Conservation (phyloP, 176 grass and related monocot genomes). For the Cenchrus purpureus region DNA sequence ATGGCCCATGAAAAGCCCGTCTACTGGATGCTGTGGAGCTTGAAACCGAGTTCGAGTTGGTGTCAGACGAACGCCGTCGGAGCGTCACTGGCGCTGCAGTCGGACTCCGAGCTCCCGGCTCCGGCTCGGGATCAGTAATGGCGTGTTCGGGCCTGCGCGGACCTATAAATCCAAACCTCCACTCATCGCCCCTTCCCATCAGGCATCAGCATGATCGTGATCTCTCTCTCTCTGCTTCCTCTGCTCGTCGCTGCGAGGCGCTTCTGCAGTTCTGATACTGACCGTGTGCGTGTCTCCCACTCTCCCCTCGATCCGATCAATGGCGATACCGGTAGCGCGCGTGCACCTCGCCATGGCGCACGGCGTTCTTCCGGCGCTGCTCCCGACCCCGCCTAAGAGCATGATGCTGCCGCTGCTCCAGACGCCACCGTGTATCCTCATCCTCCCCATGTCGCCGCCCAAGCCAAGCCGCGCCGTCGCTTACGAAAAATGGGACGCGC, state of each 20-base stretch:
- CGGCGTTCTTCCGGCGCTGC: neutral
- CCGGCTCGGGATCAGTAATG: neutral
- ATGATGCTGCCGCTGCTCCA: neutral
- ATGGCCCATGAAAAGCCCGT: neutral
- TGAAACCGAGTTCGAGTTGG: neutral
- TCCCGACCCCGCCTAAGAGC: slow-evolving; percentile 10
- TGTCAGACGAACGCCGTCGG: no score
- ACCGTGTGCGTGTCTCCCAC: neutral
- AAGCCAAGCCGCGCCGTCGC: neutral
- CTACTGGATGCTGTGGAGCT: neutral
- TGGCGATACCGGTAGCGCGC: neutral
- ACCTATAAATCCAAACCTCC: neutral
- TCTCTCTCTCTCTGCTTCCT: neutral
- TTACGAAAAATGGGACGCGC: neutral
- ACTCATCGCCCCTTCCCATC: no score
- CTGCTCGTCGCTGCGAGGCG: neutral
- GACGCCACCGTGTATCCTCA: neutral
- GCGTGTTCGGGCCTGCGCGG: neutral
- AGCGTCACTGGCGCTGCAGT: neutral
- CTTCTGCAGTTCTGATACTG: neutral
- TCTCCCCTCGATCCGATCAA: neutral
- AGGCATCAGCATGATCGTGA: neutral
- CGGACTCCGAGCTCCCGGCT: neutral
- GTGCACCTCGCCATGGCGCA: slow-evolving; percentile 1
- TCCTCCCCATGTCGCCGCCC: neutral